phyloP scores from a whole-genome alignment of 331 rosid genomes.

The Dryas integrifolia region DNA sequence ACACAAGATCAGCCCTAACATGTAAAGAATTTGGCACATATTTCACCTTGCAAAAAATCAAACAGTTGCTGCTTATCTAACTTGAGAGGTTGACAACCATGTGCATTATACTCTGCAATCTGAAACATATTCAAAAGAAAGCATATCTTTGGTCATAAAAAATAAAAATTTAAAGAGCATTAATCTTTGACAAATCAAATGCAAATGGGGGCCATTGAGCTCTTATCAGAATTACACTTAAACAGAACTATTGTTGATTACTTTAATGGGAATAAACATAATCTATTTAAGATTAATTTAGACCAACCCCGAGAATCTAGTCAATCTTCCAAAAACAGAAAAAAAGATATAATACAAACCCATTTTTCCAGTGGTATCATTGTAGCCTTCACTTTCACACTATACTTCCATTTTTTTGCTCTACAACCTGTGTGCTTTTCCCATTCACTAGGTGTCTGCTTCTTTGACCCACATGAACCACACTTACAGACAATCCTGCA shows the following conservation, averaged over 20 bases:
- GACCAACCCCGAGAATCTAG: neutral
- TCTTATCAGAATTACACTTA: conserved; percentile 2
- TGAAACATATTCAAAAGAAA: conserved; percentile 30
- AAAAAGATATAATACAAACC: conserved; percentile 55
- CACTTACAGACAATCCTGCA: conserved; percentile 80
- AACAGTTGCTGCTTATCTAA: conserved; percentile 68
- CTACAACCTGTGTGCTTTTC: conserved; percentile 91
- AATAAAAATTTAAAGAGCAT: neutral
- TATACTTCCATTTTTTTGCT: conserved; percentile 96
- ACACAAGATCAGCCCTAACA: conserved; percentile 16
- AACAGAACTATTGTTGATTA: neutral
- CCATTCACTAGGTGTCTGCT: conserved; percentile 91
- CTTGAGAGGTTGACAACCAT: conserved; percentile 43
- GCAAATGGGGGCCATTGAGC: neutral
- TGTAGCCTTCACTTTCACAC: conserved; percentile 87
- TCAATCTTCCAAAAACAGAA: conserved; percentile 2
- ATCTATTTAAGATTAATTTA: neutral
- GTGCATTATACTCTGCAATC: conserved; percentile 60
- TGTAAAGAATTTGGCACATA: conserved; percentile 20
- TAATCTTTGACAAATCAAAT: neutral
- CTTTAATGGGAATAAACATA: neutral
- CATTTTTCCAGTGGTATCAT: conserved; percentile 88
- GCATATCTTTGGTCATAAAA: neutral
- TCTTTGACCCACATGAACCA: conserved; percentile 71
- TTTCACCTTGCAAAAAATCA: conserved; percentile 69